Evolutionary conservation across 257 asterid genomes (phyloP), one percentile per base, ranked within the genome.

Genomic region (Penstemon newberryi): DNA sequence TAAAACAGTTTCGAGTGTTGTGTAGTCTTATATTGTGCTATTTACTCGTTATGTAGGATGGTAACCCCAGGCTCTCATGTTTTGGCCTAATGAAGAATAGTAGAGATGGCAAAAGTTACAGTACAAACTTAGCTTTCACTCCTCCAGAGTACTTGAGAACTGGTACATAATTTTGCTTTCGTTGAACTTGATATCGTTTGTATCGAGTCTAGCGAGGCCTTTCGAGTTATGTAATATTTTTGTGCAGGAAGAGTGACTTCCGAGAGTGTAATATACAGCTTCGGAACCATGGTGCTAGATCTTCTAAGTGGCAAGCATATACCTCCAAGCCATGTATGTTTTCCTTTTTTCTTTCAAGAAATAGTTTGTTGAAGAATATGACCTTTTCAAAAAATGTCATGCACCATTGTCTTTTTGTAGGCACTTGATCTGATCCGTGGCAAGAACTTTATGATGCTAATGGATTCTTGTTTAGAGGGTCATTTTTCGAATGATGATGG

Each of bases 401-500:
- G 33, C 40, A 4, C 57, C 4, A 2, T 4, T 11, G 19, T 60
- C 46, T 66, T 51, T 5, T 70, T 55, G 3, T 15, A 85, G 91
- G 91, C 91, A 7, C 87, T 85, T 37, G 91, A 85, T 77, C 85
- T 85, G 60, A 85, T 85, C 39, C 85, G 85, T 0, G 86, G 85
- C 56, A 85, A 83, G 59, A 85, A 85, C 52, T 85, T 80, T 65
- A 62, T 73, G 64, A 81, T 85, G 89, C 82, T 85, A 67, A 81
- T 83, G 88, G 91, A 85, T 71, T 83, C 91, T 44, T 85, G 96
- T 77, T 75, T 93, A 81, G 99, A 93, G 85, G 96, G 97, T 37
- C 96, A 93, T 63, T 90, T 90, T 69, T 84, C 96, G 6, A 82
- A 81, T 47, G 95, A 86, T 49, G 97, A 89, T 66, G 91, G 96